Evolutionary conservation across 1,284 basidiomycete species (phyloP).

Genomic region (Schizopora paradoxa): DNA sequence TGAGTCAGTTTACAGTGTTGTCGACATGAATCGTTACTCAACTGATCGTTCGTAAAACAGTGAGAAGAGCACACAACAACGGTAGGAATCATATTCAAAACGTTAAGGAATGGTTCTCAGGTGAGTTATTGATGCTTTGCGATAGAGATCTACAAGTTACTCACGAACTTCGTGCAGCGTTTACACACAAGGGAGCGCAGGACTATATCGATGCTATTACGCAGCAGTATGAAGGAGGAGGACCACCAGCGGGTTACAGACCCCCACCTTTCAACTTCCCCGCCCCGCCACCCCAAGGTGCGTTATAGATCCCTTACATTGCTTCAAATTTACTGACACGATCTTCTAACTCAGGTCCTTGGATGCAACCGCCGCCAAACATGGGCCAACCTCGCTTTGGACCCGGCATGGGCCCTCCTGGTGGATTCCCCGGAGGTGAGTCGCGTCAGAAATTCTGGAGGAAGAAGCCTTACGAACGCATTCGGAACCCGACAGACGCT

Average conservation of each 20-base stretch:
- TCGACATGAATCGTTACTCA: slow-evolving; percentile 7
- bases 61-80: slow-evolving; percentile 96
- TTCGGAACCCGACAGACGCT: too few relatives aligned
- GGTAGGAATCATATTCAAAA: slow-evolving; percentile 96
- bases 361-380: background rate
- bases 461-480: slow-evolving; percentile 8
- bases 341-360: slow-evolving; percentile 15
- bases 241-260: slow-evolving; percentile 58
- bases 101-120: slow-evolving; percentile 96
- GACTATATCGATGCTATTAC: slow-evolving; percentile 96
- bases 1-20: slow-evolving; percentile 29
- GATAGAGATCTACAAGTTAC: slow-evolving; percentile 7
- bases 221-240: slow-evolving; percentile 82
- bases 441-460: slow-evolving; percentile 8
- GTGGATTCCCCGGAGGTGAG: slow-evolving; percentile 39
- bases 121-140: slow-evolving; percentile 39
- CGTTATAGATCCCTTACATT: too few relatives aligned
- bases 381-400: slow-evolving; percentile 43
- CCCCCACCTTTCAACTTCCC: slow-evolving; percentile 29
- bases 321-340: background rate
- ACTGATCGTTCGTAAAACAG: slow-evolving; percentile 37
- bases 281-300: slow-evolving; percentile 21
- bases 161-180: slow-evolving; percentile 44
- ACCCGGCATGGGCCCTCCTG: slow-evolving; percentile 30
- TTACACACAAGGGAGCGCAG: slow-evolving; percentile 95